A percentile compares a stretch with the other conserved stretches of the same genome.
Evolutionary conservation across 148 eudicot genomes (phyloP).

Genomic region (Pharnaceum exiguum): DNA sequence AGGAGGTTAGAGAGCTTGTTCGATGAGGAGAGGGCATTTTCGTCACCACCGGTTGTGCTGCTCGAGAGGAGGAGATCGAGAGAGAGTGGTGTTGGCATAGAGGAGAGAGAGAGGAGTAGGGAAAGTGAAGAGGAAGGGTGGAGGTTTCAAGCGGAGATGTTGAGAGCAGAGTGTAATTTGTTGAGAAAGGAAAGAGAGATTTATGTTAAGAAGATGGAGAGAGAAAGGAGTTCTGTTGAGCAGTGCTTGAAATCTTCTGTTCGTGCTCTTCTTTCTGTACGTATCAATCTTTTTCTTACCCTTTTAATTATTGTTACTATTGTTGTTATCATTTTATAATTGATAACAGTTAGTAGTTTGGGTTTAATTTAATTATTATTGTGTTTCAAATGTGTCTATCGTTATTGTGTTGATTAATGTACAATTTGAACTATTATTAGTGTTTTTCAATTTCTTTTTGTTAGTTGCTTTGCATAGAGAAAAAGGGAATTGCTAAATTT

Average conservation of each 20-base stretch:
- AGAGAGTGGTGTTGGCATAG: slow-evolving; percentile 20
- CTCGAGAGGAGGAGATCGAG: slow-evolving; percentile 31
- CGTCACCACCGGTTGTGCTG: slow-evolving; percentile 39
- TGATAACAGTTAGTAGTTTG: too few relatives aligned
- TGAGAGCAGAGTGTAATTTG: slow-evolving; percentile 78
- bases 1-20: slow-evolving; percentile 43
- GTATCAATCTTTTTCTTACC: slow-evolving; percentile 19
- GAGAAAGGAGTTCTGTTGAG: slow-evolving; percentile 40
- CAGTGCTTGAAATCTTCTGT: slow-evolving; percentile 58
- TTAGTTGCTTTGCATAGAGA: too few relatives aligned
- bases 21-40: slow-evolving; percentile 42
- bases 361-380: too few relatives aligned
- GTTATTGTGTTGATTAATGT: too few relatives aligned
- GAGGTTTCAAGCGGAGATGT: slow-evolving; percentile 76
- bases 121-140: slow-evolving; percentile 47
- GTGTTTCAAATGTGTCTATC: too few relatives aligned
- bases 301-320: not conserved
- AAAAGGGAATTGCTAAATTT: too few relatives aligned
- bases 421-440: too few relatives aligned
- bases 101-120: not conserved
- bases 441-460: too few relatives aligned
- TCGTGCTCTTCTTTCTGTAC: slow-evolving; percentile 53
- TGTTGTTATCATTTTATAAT: not conserved
- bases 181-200: slow-evolving; percentile 69
- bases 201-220: slow-evolving; percentile 54